Evolutionary conservation across 2,329 filamentous ascomycete genomes (phyloP), one percentile per base, ranked within the genome.

Genomic region (Daldinia sp.): DNA sequence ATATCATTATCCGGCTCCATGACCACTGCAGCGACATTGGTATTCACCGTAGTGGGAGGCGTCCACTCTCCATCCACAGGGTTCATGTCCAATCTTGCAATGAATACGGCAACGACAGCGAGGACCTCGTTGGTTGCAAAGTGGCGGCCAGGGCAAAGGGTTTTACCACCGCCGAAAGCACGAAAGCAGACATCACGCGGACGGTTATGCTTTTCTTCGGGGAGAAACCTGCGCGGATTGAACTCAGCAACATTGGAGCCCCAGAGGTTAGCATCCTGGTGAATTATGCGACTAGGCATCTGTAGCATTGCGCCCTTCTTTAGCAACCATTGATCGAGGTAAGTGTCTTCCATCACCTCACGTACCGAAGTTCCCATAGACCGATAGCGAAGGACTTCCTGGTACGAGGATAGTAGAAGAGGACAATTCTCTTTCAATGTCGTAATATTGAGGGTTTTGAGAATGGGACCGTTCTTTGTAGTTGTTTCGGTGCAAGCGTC

Each of bases 371-470:
- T 77, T 3, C 80, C 80, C 30, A 79, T 79, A 26, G 78, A 78
- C 50, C 78, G 74, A 54, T 76, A 75, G 3, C 83, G 80, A 7
- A 84, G 76, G 1, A 78, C 78, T 67, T 85, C 83, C 55, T 84
- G 78, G 44, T 81, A 79, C 2, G 78, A 77, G 6, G 82, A 82
- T 2, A 79, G 65, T 3, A 85, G 67, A 0, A 82, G 75, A 2
- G 80, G 79, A 66, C 81, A 84, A 2, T 60, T 72, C 1, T 74
- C 68, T 51, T 80, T 81, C 9, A 82, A 23, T 4, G 42, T 23
- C 10, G 42, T 46, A 12, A 46, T 12, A n/a, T 23, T 46, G 23
- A 46, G 42, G 10, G 42, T 46, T 46, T 46, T 46, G 42, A 46
- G n/a, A 13, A 9, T 46, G 12, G 42, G 12, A 5, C 42, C 42